phyloP scores from a whole-genome alignment of 202 grass and related monocot species.

The Saccharum hybrid region DNA sequence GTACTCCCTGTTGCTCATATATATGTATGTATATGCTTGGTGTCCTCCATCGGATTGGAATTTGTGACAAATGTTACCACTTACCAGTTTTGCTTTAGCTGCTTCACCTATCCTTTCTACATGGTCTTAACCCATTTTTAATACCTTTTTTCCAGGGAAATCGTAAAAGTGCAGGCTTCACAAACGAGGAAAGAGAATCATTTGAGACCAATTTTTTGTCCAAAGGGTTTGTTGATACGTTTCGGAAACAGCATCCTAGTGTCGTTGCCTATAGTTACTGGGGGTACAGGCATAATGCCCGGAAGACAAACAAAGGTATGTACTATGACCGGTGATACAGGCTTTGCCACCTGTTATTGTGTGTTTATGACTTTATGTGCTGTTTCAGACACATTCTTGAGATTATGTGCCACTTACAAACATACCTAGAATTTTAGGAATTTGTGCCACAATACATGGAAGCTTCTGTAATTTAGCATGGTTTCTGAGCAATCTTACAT shows the following conservation, averaged over 20 bases:
- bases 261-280: conserved; percentile 87
- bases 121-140: conserved; percentile 14
- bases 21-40: neutral
- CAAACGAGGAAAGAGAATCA: conserved; percentile 85
- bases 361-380: neutral
- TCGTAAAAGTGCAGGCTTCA: conserved; percentile 89
- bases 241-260: conserved; percentile 82
- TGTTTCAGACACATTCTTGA: neutral
- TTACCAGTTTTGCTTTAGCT: conserved; percentile 28
- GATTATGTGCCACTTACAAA: neutral
- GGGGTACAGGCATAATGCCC: conserved; percentile 72
- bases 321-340: neutral
- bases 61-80: neutral
- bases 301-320: conserved; percentile 92
- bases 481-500: neutral
- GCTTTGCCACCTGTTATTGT: neutral
- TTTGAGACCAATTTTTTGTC: conserved; percentile 81
- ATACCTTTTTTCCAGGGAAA: conserved; percentile 67
- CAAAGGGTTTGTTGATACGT: conserved; percentile 89
- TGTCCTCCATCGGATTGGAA: conserved; percentile 13
- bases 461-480: conserved; percentile 10
- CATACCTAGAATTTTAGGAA: conserved; percentile 1
- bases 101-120: conserved; percentile 22
- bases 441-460: neutral
- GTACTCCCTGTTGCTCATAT: neutral